These are phyloP conservation scores for Sutorius eximius DNA, from an alignment of 1,284 basidiomycete species.

Conservation along the genomic window DNA sequence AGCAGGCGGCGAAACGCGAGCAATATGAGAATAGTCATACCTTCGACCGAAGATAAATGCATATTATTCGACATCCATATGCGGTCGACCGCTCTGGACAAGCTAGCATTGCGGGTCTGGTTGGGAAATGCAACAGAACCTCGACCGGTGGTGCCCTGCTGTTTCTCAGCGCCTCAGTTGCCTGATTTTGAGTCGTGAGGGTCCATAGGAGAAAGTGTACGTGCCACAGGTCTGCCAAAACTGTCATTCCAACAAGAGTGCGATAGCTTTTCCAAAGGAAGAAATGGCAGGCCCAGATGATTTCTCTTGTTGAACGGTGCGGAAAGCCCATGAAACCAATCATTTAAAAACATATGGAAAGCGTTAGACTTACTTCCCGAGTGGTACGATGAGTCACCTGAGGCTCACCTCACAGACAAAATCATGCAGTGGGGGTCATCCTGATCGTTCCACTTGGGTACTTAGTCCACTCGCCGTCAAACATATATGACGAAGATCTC, in stretches of 20 bases:
- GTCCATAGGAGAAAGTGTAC: no score
- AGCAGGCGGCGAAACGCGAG: background rate
- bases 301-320: conserved; percentile 59
- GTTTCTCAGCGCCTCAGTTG: no score
- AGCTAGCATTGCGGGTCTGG: conserved; percentile 62
- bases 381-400: conserved; percentile 61
- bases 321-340: conserved; percentile 41
- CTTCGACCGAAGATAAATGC: conserved; percentile 62
- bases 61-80: conserved; percentile 50
- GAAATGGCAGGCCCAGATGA: conserved; percentile 48
- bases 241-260: conserved; percentile 33
- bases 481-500: no score
- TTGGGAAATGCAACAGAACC: conserved; percentile 59
- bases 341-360: background rate
- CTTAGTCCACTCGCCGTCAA: no score
- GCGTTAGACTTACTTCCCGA: conserved; percentile 36
- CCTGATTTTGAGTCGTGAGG: no score
- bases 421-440: conserved; percentile 58
- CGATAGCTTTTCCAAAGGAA: conserved; percentile 45
- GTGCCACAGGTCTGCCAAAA: no score
- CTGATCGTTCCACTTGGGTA: no score
- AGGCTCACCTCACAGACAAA: conserved; percentile 65
- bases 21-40: conserved; percentile 26
- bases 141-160: conserved; percentile 49
- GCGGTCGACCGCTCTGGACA: conserved; percentile 46